Percentiles rank a stretch among this genome's conserved stretches.
phyloP scores from a whole-genome alignment of 371 early-diverging fungal genomes.

The Dichotomocladium elegans region DNA sequence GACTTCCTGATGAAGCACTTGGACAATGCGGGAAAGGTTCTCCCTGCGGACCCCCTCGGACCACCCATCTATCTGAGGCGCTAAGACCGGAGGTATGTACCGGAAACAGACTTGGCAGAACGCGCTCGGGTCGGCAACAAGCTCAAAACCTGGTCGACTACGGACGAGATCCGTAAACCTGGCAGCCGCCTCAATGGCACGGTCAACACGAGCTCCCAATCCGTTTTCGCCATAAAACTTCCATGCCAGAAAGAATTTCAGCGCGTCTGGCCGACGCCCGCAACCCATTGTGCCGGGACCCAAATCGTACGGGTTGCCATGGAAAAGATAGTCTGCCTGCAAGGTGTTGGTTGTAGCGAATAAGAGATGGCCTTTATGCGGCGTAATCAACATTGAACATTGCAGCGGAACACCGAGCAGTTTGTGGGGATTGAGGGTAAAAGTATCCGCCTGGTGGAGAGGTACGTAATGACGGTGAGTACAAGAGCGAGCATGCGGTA shows the following conservation, averaged over 20 bases:
- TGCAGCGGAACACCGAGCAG: slow-evolving; percentile 81
- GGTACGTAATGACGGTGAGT: neutral
- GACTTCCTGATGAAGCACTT: slow-evolving; percentile 47
- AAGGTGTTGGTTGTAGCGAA: slow-evolving; percentile 60
- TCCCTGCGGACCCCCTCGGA: slow-evolving; percentile 17
- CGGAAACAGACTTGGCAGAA: slow-evolving; percentile 68
- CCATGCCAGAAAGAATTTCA: slow-evolving; percentile 85
- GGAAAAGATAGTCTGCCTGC: slow-evolving; percentile 76
- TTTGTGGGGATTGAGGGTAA: slow-evolving; percentile 86
- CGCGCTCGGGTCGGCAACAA: slow-evolving; percentile 35
- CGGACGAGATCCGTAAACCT: slow-evolving; percentile 35
- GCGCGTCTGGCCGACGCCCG: slow-evolving; percentile 80
- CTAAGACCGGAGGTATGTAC: slow-evolving; percentile 46
- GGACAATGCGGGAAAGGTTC: slow-evolving; percentile 47
- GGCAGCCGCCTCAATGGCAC: slow-evolving; percentile 41
- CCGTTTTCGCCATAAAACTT: slow-evolving; percentile 66
- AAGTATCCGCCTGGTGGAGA: slow-evolving; percentile 54
- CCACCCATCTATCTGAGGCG: slow-evolving; percentile 3
- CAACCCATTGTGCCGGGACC: slow-evolving; percentile 86
- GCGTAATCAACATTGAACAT: slow-evolving; percentile 76
- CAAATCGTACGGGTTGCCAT: slow-evolving; percentile 66
- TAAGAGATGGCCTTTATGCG: slow-evolving; percentile 36
- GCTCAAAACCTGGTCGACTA: slow-evolving; percentile 22
- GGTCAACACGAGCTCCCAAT: slow-evolving; percentile 45
- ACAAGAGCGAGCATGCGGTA: neutral